Evolutionary conservation across 2,329 filamentous ascomycete genomes (phyloP).

Genomic region (Pseudogymnoascus sp.): DNA sequence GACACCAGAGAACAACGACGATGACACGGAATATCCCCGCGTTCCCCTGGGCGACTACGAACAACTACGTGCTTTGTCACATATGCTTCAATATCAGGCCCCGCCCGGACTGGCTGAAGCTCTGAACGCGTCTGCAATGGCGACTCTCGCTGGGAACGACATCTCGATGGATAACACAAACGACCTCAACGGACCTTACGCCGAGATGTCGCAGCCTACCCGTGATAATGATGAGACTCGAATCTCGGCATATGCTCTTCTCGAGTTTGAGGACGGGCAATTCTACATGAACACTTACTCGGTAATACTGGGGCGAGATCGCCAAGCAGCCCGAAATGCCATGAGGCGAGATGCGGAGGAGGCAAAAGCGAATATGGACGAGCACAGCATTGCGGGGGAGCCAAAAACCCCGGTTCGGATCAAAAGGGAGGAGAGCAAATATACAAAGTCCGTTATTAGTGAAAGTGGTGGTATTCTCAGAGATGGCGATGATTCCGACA

Average conservation of each 20-base stretch:
- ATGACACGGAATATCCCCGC: slow-evolving; percentile 5
- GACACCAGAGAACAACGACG: slow-evolving; percentile 6
- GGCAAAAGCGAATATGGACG: slow-evolving; percentile 38
- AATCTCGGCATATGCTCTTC: slow-evolving; percentile 44
- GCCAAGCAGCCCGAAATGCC: slow-evolving; percentile 50
- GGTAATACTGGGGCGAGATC: slow-evolving; percentile 66
- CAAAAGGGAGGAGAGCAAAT: slow-evolving; percentile 37
- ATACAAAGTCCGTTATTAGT: slow-evolving; percentile 55
- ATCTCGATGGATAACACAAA: slow-evolving; percentile 13
- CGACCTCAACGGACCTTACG: slow-evolving; percentile 9
- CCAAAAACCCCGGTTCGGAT: slow-evolving; percentile 44
- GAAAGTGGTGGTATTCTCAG: slow-evolving; percentile 63
- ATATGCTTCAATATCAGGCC: slow-evolving; percentile 7
- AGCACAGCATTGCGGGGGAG: slow-evolving; percentile 39
- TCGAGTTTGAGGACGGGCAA: slow-evolving; percentile 67
- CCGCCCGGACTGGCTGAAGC: not conserved
- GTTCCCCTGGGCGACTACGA: not conserved
- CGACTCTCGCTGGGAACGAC: slow-evolving; percentile 1
- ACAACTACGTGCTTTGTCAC: slow-evolving; percentile 1
- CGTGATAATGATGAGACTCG: slow-evolving; percentile 15
- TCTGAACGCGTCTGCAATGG: slow-evolving; percentile 7
- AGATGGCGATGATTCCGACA: slow-evolving; percentile 54
- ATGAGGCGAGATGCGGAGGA: slow-evolving; percentile 40
- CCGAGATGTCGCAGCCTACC: slow-evolving; percentile 18
- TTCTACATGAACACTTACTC: slow-evolving; percentile 73